phyloP scores from a whole-genome alignment of 2,329 filamentous ascomycete species.

The Myriosclerotinia scirpicola region DNA sequence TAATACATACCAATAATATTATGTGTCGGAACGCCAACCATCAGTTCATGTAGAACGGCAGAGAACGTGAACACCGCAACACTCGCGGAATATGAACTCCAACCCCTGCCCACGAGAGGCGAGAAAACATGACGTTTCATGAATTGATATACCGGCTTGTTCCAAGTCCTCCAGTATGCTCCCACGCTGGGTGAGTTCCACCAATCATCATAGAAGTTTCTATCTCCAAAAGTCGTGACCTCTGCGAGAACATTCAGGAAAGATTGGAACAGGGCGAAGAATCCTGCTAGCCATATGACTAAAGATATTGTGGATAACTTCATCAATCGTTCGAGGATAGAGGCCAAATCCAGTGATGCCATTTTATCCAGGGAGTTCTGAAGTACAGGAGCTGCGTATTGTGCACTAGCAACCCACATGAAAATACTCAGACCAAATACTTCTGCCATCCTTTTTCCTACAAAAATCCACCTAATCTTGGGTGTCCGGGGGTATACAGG shows the following conservation, averaged over 20 bases:
- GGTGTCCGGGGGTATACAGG: slow-evolving; percentile 88
- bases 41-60: slow-evolving; percentile 84
- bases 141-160: slow-evolving; percentile 94
- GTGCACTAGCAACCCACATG: slow-evolving; percentile 92
- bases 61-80: slow-evolving; percentile 84
- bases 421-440: slow-evolving; percentile 76
- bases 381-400: slow-evolving; percentile 89
- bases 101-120: slow-evolving; percentile 81
- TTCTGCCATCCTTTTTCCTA: slow-evolving; percentile 78
- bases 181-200: slow-evolving; percentile 91
- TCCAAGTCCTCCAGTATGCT: slow-evolving; percentile 94
- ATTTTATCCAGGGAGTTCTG: slow-evolving; percentile 90
- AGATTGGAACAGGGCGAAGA: slow-evolving; percentile 95
- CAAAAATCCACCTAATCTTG: slow-evolving; percentile 82
- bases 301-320: slow-evolving; percentile 95
- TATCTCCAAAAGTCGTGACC: slow-evolving; percentile 83
- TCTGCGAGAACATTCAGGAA: slow-evolving; percentile 90
- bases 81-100: slow-evolving; percentile 69
- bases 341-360: slow-evolving; percentile 72
- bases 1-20: slow-evolving; percentile 74
- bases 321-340: slow-evolving; percentile 85
- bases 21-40: slow-evolving; percentile 92
- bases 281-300: slow-evolving; percentile 95
- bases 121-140: slow-evolving; percentile 94
- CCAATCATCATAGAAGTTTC: slow-evolving; percentile 96